Evolutionary conservation across 2,329 filamentous ascomycete genomes (phyloP), one percentile per base, ranked within the genome.

Genomic region (Diaporthe ilicicola): DNA sequence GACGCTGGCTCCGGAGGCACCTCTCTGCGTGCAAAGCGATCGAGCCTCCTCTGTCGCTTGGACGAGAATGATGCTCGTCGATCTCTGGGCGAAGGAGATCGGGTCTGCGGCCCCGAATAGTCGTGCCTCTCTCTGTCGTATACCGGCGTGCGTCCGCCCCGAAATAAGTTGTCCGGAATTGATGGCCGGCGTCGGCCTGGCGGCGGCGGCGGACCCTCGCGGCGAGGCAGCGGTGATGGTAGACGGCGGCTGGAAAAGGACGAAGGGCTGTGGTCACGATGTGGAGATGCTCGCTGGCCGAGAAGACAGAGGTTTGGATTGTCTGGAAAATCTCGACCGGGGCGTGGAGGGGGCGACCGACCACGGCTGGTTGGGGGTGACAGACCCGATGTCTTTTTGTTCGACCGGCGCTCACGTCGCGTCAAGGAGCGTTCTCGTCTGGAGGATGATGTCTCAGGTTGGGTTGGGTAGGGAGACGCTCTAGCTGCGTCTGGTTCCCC

Each of bases 1-100:
- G 86, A 85, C 54, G 81, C 80, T 56, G 81, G 77, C 66, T 81
- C 78, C 22, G 77, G 77, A 27, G 76, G 75, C 17, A 80, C 79
- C 19, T 19, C 56, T 50, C 17, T 54, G 13, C 27, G 44, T 12
- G 55, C 34, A 10, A 53, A 34, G 44, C 19, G 68, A 53, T 56
- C 50, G 32, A 78, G 79, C 74, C 79, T 82, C 34, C 78, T 75
- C 77, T 80, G 82, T 70, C 79, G 79, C 74, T 69, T 73, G 7
- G 72, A 56, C 67, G 64, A 34, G 17, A 53, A 68, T 7, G 46
- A 42, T 65, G 24, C 44, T 42, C 64, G 56, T 39, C 37, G 74
- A 72, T 55, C 29, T 66, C 51, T 56, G 37, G 42, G 62, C 17
- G 55, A 56, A 9, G 53, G 72, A 42, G 70, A 73, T 17, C 61